Evolutionary conservation across 306 rosid genomes (phyloP).

Genomic region (Casuarina equisetifolia): DNA sequence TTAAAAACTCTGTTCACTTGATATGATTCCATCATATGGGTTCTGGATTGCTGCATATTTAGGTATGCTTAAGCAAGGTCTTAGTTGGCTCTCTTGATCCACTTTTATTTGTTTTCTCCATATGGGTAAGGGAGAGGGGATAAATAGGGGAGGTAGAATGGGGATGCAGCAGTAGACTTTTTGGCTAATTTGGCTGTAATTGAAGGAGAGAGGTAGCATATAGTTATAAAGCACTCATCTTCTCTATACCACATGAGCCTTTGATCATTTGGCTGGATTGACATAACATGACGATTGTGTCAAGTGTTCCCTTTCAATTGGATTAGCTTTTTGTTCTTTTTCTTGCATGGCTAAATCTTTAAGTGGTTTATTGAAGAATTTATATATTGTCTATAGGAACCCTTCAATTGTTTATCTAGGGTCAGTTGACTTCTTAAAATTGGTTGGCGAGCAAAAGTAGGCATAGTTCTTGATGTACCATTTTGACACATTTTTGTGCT

Average conservation of each 20-base stretch:
- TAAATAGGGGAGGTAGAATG: background rate
- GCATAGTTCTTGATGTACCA: background rate
- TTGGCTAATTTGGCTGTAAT: background rate
- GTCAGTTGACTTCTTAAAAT: background rate
- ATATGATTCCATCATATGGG: background rate
- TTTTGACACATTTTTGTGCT: slow-evolving; percentile 8
- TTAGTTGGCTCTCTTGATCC: background rate
- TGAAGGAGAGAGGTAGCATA: background rate
- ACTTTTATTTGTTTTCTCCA: background rate
- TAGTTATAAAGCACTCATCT: background rate
- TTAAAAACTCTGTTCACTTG: background rate
- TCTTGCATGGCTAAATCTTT: background rate
- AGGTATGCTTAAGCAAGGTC: background rate
- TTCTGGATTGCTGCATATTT: background rate
- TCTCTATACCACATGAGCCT: background rate
- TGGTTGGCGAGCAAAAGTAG: background rate
- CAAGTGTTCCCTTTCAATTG: background rate
- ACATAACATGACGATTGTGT: background rate
- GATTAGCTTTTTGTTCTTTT: background rate
- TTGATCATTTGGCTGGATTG: background rate
- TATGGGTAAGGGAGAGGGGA: background rate
- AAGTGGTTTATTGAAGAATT: background rate
- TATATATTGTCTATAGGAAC: background rate
- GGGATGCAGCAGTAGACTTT: background rate
- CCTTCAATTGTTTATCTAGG: background rate